Evolutionary conservation across 352 stramenopile species (phyloP).

Genomic region (Phytopythium vexans): DNA sequence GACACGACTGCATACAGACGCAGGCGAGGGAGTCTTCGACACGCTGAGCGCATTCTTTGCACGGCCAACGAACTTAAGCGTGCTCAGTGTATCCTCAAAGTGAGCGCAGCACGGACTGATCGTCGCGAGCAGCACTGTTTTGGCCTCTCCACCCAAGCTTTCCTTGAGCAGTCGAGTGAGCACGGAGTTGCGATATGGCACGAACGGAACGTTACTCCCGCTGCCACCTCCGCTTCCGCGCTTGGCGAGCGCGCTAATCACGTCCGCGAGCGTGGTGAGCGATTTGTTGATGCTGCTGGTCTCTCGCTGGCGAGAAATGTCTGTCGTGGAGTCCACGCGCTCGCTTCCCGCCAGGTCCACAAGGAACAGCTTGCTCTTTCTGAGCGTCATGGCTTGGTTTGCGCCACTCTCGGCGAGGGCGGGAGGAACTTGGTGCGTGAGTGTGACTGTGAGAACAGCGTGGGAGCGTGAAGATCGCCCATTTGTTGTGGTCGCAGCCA

Average conservation of each 20-base stretch:
- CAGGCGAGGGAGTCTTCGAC: not conserved
- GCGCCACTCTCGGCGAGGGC: constrained; percentile 1
- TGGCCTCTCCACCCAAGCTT: constrained; percentile 75
- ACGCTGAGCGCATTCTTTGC: constrained; percentile 50
- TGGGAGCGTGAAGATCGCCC: constrained; percentile 56
- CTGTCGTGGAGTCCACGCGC: constrained; percentile 45
- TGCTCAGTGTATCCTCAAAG: constrained; percentile 87
- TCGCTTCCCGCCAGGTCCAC: constrained; percentile 77
- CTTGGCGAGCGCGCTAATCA: constrained; percentile 72
- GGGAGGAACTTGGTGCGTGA: constrained; percentile 29
- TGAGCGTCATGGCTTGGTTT: constrained; percentile 4
- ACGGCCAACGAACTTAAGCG: constrained; percentile 77
- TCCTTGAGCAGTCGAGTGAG: constrained; percentile 82
- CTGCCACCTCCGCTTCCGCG: constrained; percentile 10
- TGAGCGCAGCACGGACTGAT: constrained; percentile 82
- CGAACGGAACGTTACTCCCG: constrained; percentile 24
- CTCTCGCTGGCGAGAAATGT: constrained; percentile 57
- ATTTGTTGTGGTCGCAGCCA: constrained; percentile 45
- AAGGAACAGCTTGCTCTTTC: constrained; percentile 67
- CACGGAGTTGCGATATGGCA: constrained; percentile 89
- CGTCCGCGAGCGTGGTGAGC: constrained; percentile 77
- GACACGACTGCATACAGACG: not conserved
- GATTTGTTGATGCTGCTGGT: constrained; percentile 81
- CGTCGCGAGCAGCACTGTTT: constrained; percentile 85
- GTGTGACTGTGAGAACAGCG: constrained; percentile 56